phyloP scores from a whole-genome alignment of 768 basidiomycete genomes.

The Phanerodontia chrysosporium region DNA sequence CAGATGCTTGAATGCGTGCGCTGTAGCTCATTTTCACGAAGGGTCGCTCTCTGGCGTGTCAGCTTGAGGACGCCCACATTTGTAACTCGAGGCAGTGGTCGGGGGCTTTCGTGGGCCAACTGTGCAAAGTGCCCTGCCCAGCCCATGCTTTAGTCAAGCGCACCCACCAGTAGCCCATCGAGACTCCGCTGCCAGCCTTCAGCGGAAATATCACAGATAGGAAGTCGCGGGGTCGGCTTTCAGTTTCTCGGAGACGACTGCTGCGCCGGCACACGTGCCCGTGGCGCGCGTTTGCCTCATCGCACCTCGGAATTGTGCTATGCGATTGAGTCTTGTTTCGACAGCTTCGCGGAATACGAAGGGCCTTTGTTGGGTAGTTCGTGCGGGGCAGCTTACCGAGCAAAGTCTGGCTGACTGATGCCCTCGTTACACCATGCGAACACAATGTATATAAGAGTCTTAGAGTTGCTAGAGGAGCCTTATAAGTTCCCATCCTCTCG shows the following conservation, averaged over 20 bases:
- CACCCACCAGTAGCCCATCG: not conserved
- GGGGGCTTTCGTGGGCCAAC: not conserved
- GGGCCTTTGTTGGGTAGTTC: not conserved
- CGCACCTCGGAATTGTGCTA: slow-evolving; percentile 6
- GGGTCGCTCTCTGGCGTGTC: too few species aligned
- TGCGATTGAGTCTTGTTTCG: slow-evolving; percentile 6
- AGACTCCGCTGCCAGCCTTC: not conserved
- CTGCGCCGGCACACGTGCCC: not conserved
- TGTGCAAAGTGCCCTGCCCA: not conserved
- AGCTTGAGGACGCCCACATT: not conserved
- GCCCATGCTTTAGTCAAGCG: not conserved
- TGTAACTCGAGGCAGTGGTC: not conserved
- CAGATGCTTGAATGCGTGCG: too few species aligned
- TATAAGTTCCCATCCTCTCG: too few species aligned
- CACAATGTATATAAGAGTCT: slow-evolving; percentile 3
- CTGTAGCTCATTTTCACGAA: too few species aligned
- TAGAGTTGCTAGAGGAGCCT: not conserved
- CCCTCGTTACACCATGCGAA: not conserved
- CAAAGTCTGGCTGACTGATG: slow-evolving; percentile 1
- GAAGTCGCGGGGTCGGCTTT: not conserved
- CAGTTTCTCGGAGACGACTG: not conserved
- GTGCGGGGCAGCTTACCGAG: not conserved
- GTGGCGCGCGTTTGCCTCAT: slow-evolving; percentile 5
- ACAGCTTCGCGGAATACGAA: not conserved
- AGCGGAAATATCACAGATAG: not conserved